Evolutionary conservation across 306 rosid genomes (phyloP), one percentile per base, ranked within the genome.

Genomic region (Inga oerstediana): DNA sequence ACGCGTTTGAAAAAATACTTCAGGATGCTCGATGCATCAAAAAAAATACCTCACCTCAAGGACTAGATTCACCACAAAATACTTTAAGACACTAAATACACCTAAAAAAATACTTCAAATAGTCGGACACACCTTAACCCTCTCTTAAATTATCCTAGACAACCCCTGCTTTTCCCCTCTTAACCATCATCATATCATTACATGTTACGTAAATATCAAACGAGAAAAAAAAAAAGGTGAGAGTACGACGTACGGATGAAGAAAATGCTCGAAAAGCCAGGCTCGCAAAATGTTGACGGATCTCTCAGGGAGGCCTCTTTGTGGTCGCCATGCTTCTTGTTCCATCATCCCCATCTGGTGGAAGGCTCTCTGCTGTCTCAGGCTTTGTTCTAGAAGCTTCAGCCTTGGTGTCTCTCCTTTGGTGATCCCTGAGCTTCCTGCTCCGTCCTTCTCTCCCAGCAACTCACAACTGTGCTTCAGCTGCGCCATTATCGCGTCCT

Each of bases 311-410:
- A 97, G 87, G 67, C 99, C 99, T 78, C 99, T 87, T 52, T 97
- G 99, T 8, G 99, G 99, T 73, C 99, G 82, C 99, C 99, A 97
- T 65, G 99, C 99, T 87, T 97, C 99, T 78, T 94, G 99, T 43
- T 97, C 99, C 97, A 97, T 90, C 97, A 97, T 92, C 0, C 99
- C 99, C 88, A 97, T 97, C 49, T 94, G 98, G 35, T 97, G 95
- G 78, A 92, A 97, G 16, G 97, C 97, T 86, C 97, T 89, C 74
- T 97, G 98, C 74, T 97, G 98, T 43, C 99, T 88, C 3, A 97
- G 81, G 85, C 97, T 97, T 85, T 91, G 97, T 67, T 97, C 99
- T 0, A 97, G 80, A 75, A 88, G 32, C 81, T 94, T 97, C 58
- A 97, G 91, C 82, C 99, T 89, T 14, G 99, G 99, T 0, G 99